Conservation (phyloP, 306 rosid species). For the Citrullus amarus region DNA sequence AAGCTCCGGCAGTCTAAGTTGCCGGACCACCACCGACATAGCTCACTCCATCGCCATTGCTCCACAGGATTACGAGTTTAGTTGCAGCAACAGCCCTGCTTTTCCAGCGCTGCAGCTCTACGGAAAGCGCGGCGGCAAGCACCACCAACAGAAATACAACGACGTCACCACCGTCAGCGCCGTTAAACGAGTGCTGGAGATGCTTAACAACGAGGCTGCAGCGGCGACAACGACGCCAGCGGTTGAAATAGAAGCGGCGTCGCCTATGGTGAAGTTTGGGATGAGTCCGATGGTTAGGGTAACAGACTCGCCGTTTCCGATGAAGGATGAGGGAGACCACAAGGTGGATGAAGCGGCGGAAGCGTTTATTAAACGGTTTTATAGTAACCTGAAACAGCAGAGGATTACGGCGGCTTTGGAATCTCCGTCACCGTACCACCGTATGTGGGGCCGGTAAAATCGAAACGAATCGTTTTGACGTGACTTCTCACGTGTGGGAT, state of each 20-base stretch:
- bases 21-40: conserved; percentile 36
- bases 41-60: conserved; percentile 31
- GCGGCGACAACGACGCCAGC: conserved; percentile 22
- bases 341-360: conserved; percentile 49
- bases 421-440: conserved; percentile 28
- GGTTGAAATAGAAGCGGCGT: conserved; percentile 24
- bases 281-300: conserved; percentile 24
- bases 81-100: conserved; percentile 88
- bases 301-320: conserved; percentile 56
- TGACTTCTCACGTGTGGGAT: not conserved
- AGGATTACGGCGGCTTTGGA: conserved; percentile 18
- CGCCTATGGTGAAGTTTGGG: conserved; percentile 29
- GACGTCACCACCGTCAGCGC: conserved; percentile 34
- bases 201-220: conserved; percentile 22
- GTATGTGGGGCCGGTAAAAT: conserved; percentile 21
- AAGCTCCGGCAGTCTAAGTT: conserved; percentile 5
- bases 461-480: not conserved
- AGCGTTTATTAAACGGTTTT: conserved; percentile 50
- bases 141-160: conserved; percentile 14
- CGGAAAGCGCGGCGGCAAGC: conserved; percentile 17
- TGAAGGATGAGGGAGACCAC: conserved; percentile 38
- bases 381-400: conserved; percentile 37
- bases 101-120: conserved; percentile 16
- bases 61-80: conserved; percentile 74
- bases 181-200: conserved; percentile 54